Evolutionary conservation across 306 rosid genomes (phyloP).

Genomic region (Herpetospermum pedunculosum): DNA sequence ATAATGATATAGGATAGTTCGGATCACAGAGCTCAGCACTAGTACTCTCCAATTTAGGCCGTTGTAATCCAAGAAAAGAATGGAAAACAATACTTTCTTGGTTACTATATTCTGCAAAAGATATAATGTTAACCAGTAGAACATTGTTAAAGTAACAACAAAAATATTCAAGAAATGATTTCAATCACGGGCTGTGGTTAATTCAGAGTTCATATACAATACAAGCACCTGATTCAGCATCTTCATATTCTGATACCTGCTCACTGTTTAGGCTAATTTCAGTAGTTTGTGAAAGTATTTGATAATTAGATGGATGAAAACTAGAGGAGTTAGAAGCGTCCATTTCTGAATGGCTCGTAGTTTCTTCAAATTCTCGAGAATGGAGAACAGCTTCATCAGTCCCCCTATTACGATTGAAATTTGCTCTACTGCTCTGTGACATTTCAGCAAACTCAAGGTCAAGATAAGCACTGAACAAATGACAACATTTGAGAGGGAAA

Average conservation of each 20-base stretch:
- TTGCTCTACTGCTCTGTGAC: slow-evolving; percentile 52
- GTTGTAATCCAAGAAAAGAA: slow-evolving; percentile 31
- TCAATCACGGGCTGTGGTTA: background rate
- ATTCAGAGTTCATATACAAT: slow-evolving; percentile 1
- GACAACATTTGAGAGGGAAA: background rate
- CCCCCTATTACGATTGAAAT: slow-evolving; percentile 15
- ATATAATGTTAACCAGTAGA: slow-evolving; percentile 13
- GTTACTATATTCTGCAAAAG: slow-evolving; percentile 38
- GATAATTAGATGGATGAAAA: slow-evolving; percentile 29
- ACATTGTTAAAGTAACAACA: background rate
- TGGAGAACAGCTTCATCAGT: slow-evolving; percentile 8
- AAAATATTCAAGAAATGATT: slow-evolving; percentile 1
- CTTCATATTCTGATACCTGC: slow-evolving; percentile 63
- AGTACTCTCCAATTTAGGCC: slow-evolving; percentile 30
- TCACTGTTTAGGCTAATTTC: slow-evolving; percentile 54
- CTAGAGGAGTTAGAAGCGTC: slow-evolving; percentile 41
- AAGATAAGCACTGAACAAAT: background rate
- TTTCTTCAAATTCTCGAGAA: slow-evolving; percentile 24
- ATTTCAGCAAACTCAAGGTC: slow-evolving; percentile 13
- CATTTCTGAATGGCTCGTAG: slow-evolving; percentile 26
- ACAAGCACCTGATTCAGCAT: slow-evolving; percentile 61
- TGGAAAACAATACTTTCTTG: slow-evolving; percentile 37
- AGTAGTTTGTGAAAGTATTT: slow-evolving; percentile 38
- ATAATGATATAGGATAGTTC: slow-evolving; percentile 19
- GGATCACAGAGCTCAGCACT: slow-evolving; percentile 26